These are phyloP conservation scores for Microcyclosporella mali DNA, from an alignment of 2,329 filamentous ascomycete species.

Conservation along the genomic window DNA sequence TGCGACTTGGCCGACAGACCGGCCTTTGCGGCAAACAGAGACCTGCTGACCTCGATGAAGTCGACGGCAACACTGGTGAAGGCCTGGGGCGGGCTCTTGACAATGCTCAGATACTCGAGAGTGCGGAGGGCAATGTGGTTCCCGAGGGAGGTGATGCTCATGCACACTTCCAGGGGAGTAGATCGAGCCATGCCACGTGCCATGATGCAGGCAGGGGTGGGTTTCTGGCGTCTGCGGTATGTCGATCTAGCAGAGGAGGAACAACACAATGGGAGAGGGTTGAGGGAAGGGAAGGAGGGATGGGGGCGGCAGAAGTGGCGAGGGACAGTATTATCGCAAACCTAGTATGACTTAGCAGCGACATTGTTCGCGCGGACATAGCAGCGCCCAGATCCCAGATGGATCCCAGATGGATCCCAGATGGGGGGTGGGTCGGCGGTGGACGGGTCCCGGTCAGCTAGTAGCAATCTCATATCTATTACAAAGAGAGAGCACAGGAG, in stretches of 20 bases:
- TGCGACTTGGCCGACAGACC: constrained; percentile 49
- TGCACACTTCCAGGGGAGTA: constrained; percentile 48
- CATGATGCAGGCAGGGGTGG: constrained; percentile 6
- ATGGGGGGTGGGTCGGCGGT: no score
- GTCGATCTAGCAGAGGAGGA: no score
- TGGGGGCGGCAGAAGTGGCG: no score
- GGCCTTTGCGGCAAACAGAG: constrained; percentile 62
- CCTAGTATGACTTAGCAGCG: no score
- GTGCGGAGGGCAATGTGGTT: constrained; percentile 60
- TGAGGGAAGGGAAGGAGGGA: no score
- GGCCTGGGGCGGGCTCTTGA: constrained; percentile 49
- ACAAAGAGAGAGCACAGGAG: neutral
- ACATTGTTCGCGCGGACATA: no score
- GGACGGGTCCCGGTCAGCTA: no score
- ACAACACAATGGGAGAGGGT: no score
- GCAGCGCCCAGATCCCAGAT: no score
- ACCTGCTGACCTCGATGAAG: constrained; percentile 61
- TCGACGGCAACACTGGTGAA: constrained; percentile 57
- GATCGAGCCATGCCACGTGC: constrained; percentile 30
- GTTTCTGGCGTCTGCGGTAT: neutral
- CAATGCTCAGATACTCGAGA: constrained; percentile 57
- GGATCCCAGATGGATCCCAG: no score
- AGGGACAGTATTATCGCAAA: no score
- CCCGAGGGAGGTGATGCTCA: constrained; percentile 53
- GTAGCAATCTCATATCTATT: no score